Base-by-base conservation (phyloP, 345 rosid species). In the Ricinus communis region DNA sequence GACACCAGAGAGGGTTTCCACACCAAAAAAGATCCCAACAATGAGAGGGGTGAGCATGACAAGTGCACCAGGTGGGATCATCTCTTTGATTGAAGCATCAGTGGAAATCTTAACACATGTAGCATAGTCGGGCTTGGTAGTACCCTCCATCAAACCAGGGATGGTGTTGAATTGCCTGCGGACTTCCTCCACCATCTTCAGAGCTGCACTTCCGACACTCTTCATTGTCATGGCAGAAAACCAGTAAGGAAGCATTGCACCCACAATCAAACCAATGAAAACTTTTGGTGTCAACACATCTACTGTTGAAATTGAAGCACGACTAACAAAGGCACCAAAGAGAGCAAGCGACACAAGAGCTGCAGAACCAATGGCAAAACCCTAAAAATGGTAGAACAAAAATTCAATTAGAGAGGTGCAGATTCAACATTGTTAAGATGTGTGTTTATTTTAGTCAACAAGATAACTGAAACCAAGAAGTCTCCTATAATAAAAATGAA, bases 201-300 rank as follows among this genome's bases (percentile, higher is more conserved):
- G 84, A 53, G 98, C 98, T 51, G 98, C 98, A 77, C 91, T 91
- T 79, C 98, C 98, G 62, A 94, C 98, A 49, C 97, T 90, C 90
- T 94, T 94, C 98, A 91, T 94, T 64, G 98, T 94, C 98, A 94
- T 91, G 65, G 98, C 98, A 70, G 98, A 94, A 84, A 94, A 94
- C 98, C 98, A 94, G 87, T 94, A 94, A 6, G 98, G 98, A 72
- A 88, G 97, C 74, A 65, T 69, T 1, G 74, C 79, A 27, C 79
- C 79, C 59, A 70, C 79, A 27, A 76, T 49, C 66, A 76, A 56
- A 56, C 79, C 79, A 47, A 76, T 70, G 31, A 76, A 76, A 19
- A 76, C 79, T 70, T 76, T 76, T 47, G 79, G 79, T 28, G 79
- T 67, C 70, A 76, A 38, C 41, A 76, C 79, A 49, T 76, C 71